A percentile compares a stretch with the other conserved stretches of the same genome.
Conservation (phyloP, 2,329 filamentous ascomycete genomes). For the Esteya vermicola region DNA sequence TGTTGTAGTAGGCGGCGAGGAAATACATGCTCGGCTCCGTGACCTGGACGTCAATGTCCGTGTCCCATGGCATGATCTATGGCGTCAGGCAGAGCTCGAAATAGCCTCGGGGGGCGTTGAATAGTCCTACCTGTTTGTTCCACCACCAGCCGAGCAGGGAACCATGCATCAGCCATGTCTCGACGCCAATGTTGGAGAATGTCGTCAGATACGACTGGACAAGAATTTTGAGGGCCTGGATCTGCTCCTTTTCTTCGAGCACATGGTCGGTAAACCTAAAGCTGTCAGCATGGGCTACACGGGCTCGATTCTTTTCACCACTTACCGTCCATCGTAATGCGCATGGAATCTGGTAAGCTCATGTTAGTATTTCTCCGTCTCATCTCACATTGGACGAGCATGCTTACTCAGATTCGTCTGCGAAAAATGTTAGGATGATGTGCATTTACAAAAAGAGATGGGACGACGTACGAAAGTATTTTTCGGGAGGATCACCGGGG, state of each 20-base stretch:
- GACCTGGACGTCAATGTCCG: slow-evolving; percentile 64
- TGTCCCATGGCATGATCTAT: slow-evolving; percentile 55
- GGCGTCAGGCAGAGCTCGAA: neutral
- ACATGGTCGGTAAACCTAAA: slow-evolving; percentile 21
- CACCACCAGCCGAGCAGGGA: slow-evolving; percentile 82
- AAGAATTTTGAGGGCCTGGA: slow-evolving; percentile 48
- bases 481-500: slow-evolving; percentile 8
- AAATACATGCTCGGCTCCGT: slow-evolving; percentile 49
- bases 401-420: slow-evolving; percentile 9
- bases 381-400: slow-evolving; percentile 9
- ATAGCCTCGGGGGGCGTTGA: neutral
- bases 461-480: slow-evolving; percentile 22
- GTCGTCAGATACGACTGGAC: slow-evolving; percentile 59
- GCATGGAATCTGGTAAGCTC: slow-evolving; percentile 1
- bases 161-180: slow-evolving; percentile 78
- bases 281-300: neutral
- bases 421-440: neutral
- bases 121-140: slow-evolving; percentile 43
- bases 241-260: slow-evolving; percentile 40
- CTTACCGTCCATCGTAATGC: slow-evolving; percentile 6
- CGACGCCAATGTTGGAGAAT: slow-evolving; percentile 48
- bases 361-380: neutral
- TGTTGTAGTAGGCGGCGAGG: slow-evolving; percentile 54
- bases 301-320: neutral
- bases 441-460: neutral